These are phyloP conservation scores for Alternaria sp. DNA, from an alignment of 2,329 filamentous ascomycete genomes.

Conservation along the genomic window DNA sequence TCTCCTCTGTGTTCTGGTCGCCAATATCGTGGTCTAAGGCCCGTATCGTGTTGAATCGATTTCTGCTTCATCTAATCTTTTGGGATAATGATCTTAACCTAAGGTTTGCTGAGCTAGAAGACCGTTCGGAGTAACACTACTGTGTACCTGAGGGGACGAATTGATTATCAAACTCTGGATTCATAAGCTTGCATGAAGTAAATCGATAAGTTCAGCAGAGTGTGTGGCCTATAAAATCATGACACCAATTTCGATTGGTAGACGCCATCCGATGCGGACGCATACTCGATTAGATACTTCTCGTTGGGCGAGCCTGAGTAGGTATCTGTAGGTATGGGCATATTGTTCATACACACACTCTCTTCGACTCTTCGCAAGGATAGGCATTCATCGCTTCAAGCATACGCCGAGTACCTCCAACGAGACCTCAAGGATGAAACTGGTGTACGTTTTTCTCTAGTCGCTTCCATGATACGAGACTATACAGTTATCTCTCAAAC, in stretches of 20 bases:
- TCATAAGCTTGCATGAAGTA: background rate
- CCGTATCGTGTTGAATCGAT: background rate
- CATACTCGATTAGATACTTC: background rate
- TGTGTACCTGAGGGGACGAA: background rate
- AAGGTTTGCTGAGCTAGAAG: background rate
- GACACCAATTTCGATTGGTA: background rate
- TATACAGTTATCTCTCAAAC: too few relatives aligned
- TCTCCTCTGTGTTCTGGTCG: background rate
- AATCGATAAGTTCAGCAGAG: background rate
- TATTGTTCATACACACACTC: background rate
- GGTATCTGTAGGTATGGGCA: background rate
- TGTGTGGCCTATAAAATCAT: background rate
- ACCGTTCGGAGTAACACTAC: background rate
- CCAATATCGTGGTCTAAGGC: background rate
- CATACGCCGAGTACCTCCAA: background rate
- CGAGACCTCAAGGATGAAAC: background rate
- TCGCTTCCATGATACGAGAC: too few relatives aligned
- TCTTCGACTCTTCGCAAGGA: background rate
- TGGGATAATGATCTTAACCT: background rate
- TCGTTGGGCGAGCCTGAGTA: background rate
- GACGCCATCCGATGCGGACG: background rate
- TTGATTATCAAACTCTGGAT: background rate
- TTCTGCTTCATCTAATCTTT: background rate
- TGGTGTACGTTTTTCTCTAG: too few relatives aligned
- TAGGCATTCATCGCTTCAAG: background rate